Evolutionary conservation across 2,329 filamentous ascomycete species (phyloP).

Genomic region (Aureobasidium sp.): DNA sequence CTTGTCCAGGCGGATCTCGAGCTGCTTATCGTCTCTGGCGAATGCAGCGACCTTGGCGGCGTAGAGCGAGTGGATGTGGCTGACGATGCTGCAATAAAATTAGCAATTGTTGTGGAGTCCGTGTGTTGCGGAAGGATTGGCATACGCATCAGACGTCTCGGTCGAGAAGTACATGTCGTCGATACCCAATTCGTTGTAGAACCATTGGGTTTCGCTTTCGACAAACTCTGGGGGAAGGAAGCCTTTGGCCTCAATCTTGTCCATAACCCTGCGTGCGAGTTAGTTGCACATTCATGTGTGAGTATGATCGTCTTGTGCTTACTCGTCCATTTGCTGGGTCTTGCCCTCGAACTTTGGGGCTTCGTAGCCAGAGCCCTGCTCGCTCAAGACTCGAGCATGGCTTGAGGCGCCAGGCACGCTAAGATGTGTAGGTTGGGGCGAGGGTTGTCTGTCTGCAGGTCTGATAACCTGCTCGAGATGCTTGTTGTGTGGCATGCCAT

Average conservation of each 20-base stretch:
- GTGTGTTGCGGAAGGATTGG: not conserved
- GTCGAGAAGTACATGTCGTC: conserved; percentile 98
- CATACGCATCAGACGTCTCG: conserved; percentile 65
- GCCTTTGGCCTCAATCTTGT: conserved; percentile 66
- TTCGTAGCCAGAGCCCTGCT: conserved; percentile 87
- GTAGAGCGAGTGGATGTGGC: conserved; percentile 91
- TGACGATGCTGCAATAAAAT: conserved; percentile 55
- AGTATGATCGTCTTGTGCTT: conserved; percentile 27
- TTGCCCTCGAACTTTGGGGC: conserved; percentile 93
- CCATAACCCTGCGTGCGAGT: conserved; percentile 59
- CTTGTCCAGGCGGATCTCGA: conserved; percentile 94
- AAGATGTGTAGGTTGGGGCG: conserved; percentile 82
- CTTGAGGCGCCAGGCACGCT: conserved; percentile 55
- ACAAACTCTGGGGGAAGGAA: conserved; percentile 83
- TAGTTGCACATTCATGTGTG: conserved; percentile 18
- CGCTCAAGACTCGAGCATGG: conserved; percentile 69
- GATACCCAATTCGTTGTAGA: conserved; percentile 95
- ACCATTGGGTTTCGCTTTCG: conserved; percentile 85
- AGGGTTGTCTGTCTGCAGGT: conserved; percentile 60
- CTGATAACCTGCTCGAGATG: conserved; percentile 49
- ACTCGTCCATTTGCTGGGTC: conserved; percentile 80
- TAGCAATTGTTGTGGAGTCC: conserved; percentile 19
- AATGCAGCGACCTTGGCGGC: conserved; percentile 94
- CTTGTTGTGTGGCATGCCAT: conserved; percentile 43
- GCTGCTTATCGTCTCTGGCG: conserved; percentile 83